Evolutionary conservation across 2,329 filamentous ascomycete genomes (phyloP), one percentile per base, ranked within the genome.

Genomic region (Aureobasidium sp.): DNA sequence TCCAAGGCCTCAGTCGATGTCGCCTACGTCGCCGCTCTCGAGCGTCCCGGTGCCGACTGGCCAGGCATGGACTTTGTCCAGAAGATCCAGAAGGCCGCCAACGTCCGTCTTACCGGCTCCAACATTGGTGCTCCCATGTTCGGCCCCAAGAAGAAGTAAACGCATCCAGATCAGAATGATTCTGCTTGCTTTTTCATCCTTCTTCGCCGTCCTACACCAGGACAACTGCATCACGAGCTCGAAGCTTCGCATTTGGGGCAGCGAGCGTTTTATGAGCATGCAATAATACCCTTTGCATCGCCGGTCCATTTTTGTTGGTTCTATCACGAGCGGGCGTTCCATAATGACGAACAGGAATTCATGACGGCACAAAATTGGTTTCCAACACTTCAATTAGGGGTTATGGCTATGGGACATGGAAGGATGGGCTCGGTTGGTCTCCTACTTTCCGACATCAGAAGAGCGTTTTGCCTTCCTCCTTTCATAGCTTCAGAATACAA

Each of bases 1-100:
- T 91, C 88, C 67, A 91, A 91, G 79, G 92, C 89, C 82, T 96
- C 96, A 82, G 91, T 88, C 65, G 93, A 90, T 45, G 85, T 87
- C 58, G 83, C 85, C 67, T 81, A 94, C 68, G 83, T 97, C 66
- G 89, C 88, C 72, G 87, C 91, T 70, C 91, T 96, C 72, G 93
- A 97, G 86, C 84, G 87, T 89, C 69, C 84, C 80, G 69, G 91
- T 86, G 62, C 71, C 83, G 49, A 92, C 89, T 62, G 91, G 96
- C 78, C 91, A 61, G 86, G 90, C 66, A 85, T 97, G 74, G 93
- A 94, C 71, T 85, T 96, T 71, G 91, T 96, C 80, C 82, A 97
- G 71, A 84, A 92, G 68, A 91, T 94, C 63, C 81, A 80, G 71
- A 90, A 93, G 77, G 73, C 73, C 29, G 73, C 72, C 37, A 74